A percentile compares a stretch with the other conserved stretches of the same genome.
Evolutionary conservation across 805 yeast genomes (phyloP).

Genomic region (Kodamaea leandrae): DNA sequence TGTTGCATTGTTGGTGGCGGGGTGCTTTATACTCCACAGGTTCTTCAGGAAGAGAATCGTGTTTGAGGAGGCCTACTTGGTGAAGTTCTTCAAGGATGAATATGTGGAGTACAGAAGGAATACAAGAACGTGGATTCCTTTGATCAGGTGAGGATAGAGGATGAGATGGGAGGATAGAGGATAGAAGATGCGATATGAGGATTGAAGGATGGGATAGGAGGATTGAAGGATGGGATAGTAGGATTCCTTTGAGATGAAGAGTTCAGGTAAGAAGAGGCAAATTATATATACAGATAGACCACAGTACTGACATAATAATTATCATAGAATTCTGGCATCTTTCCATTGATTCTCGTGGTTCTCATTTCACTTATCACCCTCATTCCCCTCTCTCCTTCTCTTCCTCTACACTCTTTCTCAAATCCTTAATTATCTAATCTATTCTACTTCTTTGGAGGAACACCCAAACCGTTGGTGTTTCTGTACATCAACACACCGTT

Average conservation of each 20-base stretch:
- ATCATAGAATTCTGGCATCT: too few species aligned
- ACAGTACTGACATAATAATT: too few species aligned
- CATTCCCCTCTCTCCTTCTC: not conserved
- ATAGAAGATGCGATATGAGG: too few species aligned
- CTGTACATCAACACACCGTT: conserved; percentile 67
- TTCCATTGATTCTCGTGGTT: too few species aligned
- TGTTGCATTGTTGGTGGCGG: conserved; percentile 54
- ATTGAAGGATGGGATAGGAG: too few species aligned
- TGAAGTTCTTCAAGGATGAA: conserved; percentile 67
- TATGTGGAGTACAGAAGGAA: conserved; percentile 52
- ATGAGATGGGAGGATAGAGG: too few species aligned
- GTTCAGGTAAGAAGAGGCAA: too few species aligned
- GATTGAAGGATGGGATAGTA: not conserved
- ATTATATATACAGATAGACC: too few species aligned
- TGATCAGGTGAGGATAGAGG: not conserved
- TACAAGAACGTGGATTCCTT: conserved; percentile 65
- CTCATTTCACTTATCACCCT: too few species aligned
- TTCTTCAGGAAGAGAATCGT: conserved; percentile 70
- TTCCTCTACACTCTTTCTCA: not conserved
- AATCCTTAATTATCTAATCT: not conserved
- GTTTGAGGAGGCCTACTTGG: conserved; percentile 66
- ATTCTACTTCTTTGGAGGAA: conserved; percentile 12
- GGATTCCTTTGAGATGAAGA: too few species aligned
- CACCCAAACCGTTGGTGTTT: conserved; percentile 47
- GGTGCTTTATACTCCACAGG: conserved; percentile 54